A percentile compares a stretch with the other conserved stretches of the same genome.
Evolutionary conservation across 495 filamentous ascomycete species (phyloP).

Genomic region (Talaromyces thailandensis): DNA sequence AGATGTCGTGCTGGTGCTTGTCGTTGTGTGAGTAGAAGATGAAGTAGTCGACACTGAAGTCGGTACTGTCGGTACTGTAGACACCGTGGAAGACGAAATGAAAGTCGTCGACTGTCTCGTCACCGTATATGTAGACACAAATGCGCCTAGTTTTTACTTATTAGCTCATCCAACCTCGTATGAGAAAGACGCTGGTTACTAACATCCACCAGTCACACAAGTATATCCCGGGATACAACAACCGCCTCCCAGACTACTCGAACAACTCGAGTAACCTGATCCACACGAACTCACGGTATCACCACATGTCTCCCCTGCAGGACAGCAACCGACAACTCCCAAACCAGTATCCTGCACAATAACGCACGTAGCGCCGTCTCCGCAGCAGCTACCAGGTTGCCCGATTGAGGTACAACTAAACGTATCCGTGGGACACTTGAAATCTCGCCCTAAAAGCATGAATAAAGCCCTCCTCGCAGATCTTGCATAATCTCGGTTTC

Average conservation of each 20-base stretch:
- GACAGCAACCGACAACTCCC: conserved; percentile 83
- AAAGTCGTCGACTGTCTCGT: conserved; percentile 35
- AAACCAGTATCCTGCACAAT: conserved; percentile 62
- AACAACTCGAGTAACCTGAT: conserved; percentile 57
- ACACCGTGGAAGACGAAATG: conserved; percentile 30
- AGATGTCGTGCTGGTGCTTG: conserved; percentile 12
- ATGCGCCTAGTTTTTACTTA: conserved; percentile 24
- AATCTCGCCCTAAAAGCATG: conserved; percentile 39
- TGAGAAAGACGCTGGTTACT: conserved; percentile 21
- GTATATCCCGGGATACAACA: conserved; percentile 79
- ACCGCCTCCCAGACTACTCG: conserved; percentile 62
- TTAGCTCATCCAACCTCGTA: conserved; percentile 6
- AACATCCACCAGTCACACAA: conserved; percentile 76
- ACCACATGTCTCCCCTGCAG: conserved; percentile 57
- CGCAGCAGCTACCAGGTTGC: conserved; percentile 71
- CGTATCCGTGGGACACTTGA: conserved; percentile 68
- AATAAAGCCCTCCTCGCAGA: conserved; percentile 14
- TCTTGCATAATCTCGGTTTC: conserved; percentile 8
- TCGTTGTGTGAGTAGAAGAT: conserved; percentile 17
- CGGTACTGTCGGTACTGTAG: conserved; percentile 18
- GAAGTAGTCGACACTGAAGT: conserved; percentile 11
- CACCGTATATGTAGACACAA: conserved; percentile 36
- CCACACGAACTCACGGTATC: conserved; percentile 55
- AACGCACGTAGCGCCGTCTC: conserved; percentile 55
- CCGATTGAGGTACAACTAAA: conserved; percentile 57